phyloP scores from a whole-genome alignment of 129 eudicot genomes.

The Ambrosia trifida region DNA sequence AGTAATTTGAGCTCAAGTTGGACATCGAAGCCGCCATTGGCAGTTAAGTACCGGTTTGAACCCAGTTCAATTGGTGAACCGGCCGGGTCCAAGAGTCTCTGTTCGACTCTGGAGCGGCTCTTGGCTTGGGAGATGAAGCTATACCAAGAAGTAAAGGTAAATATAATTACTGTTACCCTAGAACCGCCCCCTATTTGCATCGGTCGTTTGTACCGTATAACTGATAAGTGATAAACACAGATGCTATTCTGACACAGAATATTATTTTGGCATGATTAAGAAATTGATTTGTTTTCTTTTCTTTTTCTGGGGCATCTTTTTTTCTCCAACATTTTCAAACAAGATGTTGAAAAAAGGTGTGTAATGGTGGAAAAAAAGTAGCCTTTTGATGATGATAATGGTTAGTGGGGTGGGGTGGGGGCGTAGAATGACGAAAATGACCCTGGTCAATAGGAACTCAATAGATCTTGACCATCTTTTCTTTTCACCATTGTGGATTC shows the following conservation, averaged over 20 bases:
- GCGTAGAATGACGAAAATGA: background rate
- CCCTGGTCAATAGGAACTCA: background rate
- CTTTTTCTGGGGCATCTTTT: conserved; percentile 10
- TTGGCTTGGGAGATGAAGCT: conserved; percentile 99
- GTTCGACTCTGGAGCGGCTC: conserved; percentile 86
- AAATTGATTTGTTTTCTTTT: conserved; percentile 25
- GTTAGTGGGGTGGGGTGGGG: background rate
- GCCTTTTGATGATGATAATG: conserved; percentile 38
- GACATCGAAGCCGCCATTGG: conserved; percentile 98
- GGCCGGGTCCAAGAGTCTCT: conserved; percentile 74
- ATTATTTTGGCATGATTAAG: conserved; percentile 33
- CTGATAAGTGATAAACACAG: too few species aligned
- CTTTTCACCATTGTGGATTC: conserved; percentile 25
- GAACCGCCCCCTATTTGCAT: too few species aligned
- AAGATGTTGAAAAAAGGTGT: conserved; percentile 35
- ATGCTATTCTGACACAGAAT: background rate
- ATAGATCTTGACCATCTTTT: background rate
- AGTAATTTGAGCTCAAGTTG: conserved; percentile 96
- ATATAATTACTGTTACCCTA: background rate
- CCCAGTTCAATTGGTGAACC: conserved; percentile 65
- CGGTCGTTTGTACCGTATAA: too few species aligned
- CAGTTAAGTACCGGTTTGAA: conserved; percentile 84
- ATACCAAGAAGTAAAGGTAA: conserved; percentile 94
- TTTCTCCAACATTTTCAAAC: conserved; percentile 26
- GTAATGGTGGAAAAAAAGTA: conserved; percentile 33